Percentiles rank a stretch among this genome's conserved stretches.
Conservation (phyloP, 768 basidiomycete genomes). For the Mycena kentingensis region DNA sequence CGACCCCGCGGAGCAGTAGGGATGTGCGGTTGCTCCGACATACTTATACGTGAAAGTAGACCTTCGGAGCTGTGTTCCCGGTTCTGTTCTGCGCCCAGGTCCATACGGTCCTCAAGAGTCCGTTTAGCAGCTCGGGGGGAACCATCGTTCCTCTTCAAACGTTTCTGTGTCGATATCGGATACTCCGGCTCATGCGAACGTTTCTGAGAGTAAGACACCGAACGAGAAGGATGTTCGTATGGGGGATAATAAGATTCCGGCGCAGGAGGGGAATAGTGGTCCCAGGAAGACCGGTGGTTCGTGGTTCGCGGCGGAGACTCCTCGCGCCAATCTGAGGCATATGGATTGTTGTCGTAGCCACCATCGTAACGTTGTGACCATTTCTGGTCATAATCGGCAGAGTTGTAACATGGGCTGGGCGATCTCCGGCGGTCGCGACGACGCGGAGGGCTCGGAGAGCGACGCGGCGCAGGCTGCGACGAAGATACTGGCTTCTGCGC, state of each 20-base stretch:
- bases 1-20: neutral
- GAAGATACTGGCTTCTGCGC: too few species aligned
- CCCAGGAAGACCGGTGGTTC: neutral
- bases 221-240: conserved; percentile 3
- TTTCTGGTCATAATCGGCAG: too few species aligned
- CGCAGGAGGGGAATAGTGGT: neutral
- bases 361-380: neutral
- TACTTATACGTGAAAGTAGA: neutral
- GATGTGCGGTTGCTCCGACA: neutral
- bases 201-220: conserved; percentile 7
- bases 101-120: conserved; percentile 15
- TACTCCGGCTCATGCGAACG: conserved; percentile 19
- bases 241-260: neutral
- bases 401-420: too few species aligned
- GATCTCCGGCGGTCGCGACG: too few species aligned
- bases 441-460: too few species aligned
- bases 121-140: conserved; percentile 6
- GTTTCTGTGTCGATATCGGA: conserved; percentile 9
- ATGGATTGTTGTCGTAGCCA: neutral
- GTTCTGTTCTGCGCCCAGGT: neutral
- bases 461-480: too few species aligned
- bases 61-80: neutral
- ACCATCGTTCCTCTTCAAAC: conserved; percentile 19
- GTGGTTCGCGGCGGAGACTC: neutral
- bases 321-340: neutral